Conservation (phyloP, 352 stramenopile genomes). For the Pilasporangium apinafurcum region DNA sequence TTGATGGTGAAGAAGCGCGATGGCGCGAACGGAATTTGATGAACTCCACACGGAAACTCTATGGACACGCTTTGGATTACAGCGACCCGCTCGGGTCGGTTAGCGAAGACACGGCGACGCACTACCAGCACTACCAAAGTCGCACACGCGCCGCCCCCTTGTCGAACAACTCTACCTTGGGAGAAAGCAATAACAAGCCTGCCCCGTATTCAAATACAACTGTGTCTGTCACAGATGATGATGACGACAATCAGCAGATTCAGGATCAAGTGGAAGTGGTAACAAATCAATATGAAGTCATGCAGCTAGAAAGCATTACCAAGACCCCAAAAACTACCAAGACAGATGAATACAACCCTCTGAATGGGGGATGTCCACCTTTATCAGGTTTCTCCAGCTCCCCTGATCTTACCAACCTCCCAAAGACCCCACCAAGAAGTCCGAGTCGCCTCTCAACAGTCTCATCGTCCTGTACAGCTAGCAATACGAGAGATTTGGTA, state of each 20-base stretch:
- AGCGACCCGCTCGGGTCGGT: constrained; percentile 11
- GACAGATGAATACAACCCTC: neutral
- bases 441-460: constrained; percentile 32
- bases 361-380: no score
- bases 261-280: no score
- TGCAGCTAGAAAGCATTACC: constrained; percentile 8
- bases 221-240: neutral
- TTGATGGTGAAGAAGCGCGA: constrained; percentile 8
- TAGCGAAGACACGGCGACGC: constrained; percentile 3
- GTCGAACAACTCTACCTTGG: neutral
- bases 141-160: neutral
- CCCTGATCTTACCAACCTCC: no score
- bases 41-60: constrained; percentile 6
- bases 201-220: no score
- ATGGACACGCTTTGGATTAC: constrained; percentile 9
- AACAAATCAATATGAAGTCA: constrained; percentile 13
- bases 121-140: no score
- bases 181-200: no score
- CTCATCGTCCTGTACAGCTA: constrained; percentile 25
- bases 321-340: constrained; percentile 2
- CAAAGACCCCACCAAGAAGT: constrained; percentile 3
- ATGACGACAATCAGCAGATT: constrained; percentile 3
- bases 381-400: no score
- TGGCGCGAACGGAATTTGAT: constrained; percentile 2
- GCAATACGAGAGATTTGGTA: constrained; percentile 64